A percentile compares a stretch with the other conserved stretches of the same genome.
Evolutionary conservation across 306 rosid species (phyloP).

Genomic region (Cucurbita moschata): DNA sequence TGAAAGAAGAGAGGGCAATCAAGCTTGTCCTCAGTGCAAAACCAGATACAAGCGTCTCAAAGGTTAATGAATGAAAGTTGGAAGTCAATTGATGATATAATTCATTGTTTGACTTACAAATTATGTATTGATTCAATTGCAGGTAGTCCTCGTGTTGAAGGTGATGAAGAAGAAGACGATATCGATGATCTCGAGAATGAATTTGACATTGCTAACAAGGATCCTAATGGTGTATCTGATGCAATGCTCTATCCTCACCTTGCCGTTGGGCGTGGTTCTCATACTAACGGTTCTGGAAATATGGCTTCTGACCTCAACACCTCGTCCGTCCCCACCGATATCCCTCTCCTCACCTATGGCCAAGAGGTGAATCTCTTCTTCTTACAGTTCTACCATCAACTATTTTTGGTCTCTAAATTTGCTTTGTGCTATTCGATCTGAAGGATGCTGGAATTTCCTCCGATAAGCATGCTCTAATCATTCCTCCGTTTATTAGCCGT

Average conservation of each 20-base stretch:
- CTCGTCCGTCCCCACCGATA: constrained; percentile 41
- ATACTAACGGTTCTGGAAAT: constrained; percentile 24
- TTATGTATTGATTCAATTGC: background rate
- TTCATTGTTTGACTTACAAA: background rate
- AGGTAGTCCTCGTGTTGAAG: constrained; percentile 86
- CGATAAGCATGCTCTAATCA: constrained; percentile 73
- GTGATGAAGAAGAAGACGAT: constrained; percentile 82
- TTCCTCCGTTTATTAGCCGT: constrained; percentile 57
- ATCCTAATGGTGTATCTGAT: constrained; percentile 43
- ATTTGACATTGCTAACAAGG: constrained; percentile 52
- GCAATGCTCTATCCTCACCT: constrained; percentile 49
- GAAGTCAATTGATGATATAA: background rate
- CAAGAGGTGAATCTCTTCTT: constrained; percentile 39
- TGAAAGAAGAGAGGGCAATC: constrained; percentile 90
- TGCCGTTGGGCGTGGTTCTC: constrained; percentile 37
- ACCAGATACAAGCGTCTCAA: constrained; percentile 76
- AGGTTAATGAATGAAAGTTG: constrained; percentile 22
- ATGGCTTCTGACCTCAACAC: constrained; percentile 43
- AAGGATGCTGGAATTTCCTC: constrained; percentile 70
- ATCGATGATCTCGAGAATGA: constrained; percentile 79
- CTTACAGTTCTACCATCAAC: constrained; percentile 1
- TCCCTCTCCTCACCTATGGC: constrained; percentile 61
- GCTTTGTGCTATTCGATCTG: constrained; percentile 10
- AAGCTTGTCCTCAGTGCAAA: constrained; percentile 85
- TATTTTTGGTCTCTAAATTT: constrained; percentile 1